Percentiles rank a stretch among this genome's conserved stretches.
Evolutionary conservation across 2,329 filamentous ascomycete genomes (phyloP).

Genomic region (Sarocladium oryzae): DNA sequence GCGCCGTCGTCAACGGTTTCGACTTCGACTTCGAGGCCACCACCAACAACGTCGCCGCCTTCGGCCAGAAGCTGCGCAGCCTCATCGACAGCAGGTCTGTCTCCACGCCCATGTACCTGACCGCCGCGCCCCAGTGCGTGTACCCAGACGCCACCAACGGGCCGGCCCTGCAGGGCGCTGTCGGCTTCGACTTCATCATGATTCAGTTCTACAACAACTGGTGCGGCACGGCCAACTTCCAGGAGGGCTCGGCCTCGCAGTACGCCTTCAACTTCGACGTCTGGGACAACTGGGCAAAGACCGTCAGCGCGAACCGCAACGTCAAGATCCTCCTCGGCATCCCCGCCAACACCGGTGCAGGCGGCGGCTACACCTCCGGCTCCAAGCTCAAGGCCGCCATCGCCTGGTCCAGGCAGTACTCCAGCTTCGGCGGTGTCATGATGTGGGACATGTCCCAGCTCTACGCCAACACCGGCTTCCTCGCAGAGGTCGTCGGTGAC

Average conservation of each 20-base stretch:
- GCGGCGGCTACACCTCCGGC: conserved; percentile 47
- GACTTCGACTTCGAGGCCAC: conserved; percentile 67
- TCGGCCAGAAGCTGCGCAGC: conserved; percentile 50
- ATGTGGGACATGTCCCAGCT: conserved; percentile 62
- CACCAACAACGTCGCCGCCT: conserved; percentile 52
- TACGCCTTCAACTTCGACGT: conserved; percentile 54
- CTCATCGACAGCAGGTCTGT: conserved; percentile 37
- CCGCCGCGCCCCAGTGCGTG: conserved; percentile 61
- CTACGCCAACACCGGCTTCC: conserved; percentile 50
- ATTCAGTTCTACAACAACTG: conserved; percentile 67
- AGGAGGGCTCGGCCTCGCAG: conserved; percentile 34
- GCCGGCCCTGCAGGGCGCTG: conserved; percentile 47
- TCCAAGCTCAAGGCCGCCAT: conserved; percentile 43
- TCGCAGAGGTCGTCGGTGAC: conserved; percentile 35
- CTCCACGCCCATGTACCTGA: conserved; percentile 54
- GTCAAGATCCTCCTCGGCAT: conserved; percentile 58
- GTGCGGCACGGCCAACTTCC: conserved; percentile 53
- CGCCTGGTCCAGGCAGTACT: conserved; percentile 45
- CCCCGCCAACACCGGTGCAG: conserved; percentile 48
- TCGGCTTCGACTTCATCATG: conserved; percentile 53
- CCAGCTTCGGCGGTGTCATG: conserved; percentile 62
- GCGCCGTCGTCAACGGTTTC: conserved; percentile 63
- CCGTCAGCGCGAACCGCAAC: conserved; percentile 47
- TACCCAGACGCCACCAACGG: conserved; percentile 57
- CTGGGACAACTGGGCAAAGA: conserved; percentile 62